Conservation (phyloP, 1,284 basidiomycete genomes). For the Cryptococcus sp. region DNA sequence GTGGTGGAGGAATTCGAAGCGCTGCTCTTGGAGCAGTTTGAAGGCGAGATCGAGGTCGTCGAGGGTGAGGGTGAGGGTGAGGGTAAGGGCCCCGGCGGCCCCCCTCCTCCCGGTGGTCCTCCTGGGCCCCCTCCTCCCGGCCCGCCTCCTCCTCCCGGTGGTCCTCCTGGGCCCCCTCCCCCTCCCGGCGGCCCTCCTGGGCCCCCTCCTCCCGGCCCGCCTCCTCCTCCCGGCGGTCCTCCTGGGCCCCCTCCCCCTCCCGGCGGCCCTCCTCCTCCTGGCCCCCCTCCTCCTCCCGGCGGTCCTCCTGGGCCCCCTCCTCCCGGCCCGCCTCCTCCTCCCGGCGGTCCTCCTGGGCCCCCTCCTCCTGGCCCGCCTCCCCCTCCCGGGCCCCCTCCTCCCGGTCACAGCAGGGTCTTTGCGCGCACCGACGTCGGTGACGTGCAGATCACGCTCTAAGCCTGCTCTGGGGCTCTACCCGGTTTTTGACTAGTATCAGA, state of each 20-base stretch:
- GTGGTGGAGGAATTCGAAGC: neutral
- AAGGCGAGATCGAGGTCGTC: neutral
- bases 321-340: constrained; percentile 10
- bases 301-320: constrained; percentile 12
- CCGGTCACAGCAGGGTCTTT: constrained; percentile 23
- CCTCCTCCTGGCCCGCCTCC: constrained; percentile 4
- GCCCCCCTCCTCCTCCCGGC: constrained; percentile 12
- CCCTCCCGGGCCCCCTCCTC: constrained; percentile 20
- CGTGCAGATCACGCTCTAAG: constrained; percentile 24
- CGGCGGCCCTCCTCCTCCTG: constrained; percentile 14
- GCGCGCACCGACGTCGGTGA: constrained; percentile 30
- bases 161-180: neutral
- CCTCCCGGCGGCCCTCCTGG: constrained; percentile 4
- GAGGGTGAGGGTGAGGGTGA: neutral
- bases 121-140: constrained; percentile 8
- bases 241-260: constrained; percentile 11
- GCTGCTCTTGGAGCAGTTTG: neutral
- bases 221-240: constrained; percentile 13
- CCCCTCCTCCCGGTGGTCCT: constrained; percentile 3
- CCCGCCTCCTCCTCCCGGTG: constrained; percentile 29
- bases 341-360: constrained; percentile 3
- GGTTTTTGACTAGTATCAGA: no score
- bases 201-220: constrained; percentile 4
- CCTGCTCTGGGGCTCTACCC: no score
- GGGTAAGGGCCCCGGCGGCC: constrained; percentile 10